Evolutionary conservation across 345 rosid genomes (phyloP), one percentile per base, ranked within the genome.

Genomic region (Pistacia vera): DNA sequence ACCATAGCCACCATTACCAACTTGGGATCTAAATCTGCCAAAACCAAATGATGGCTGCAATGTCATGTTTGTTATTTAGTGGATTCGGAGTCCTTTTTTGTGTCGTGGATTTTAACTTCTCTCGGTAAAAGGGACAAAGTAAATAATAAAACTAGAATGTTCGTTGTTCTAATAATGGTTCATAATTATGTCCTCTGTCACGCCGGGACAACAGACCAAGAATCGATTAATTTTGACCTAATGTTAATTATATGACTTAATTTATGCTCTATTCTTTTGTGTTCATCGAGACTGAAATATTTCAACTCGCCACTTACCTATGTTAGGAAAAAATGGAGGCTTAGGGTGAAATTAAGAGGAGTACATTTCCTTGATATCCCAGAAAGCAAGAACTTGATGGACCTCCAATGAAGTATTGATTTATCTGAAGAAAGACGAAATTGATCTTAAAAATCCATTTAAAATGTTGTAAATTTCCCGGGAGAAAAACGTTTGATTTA

Each of bases 181-280:
- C 54, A 51, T 63, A 54, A 77, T 71, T 44, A 38, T 75, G 79
- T 57, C 67, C 14, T 22, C 62, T 48, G 8, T 73, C 73, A 59
- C 35, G 49, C 66, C 36, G 61, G 61, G 36, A 66, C 66, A 64
- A 35, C 66, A n/a, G 30, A 71, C 69, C 12, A 5, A 8, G 18
- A 18, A 8, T 62, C 18, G 13, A 61, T 63, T 63, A 35, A 30
- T 0, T 49, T 51, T 28, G 62, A 16, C 14, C 52, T 48, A 13
- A n/a, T 56, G 0, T 2, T 30, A 30, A 30, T 30, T 12, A 41
- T 16, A 4, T 44, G 33, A 54, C 56, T 14, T 58, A 41, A 72
- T 70, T 56, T 36, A n/a, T 20, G n/a, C 33, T 30, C 33, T 30
- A 30, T 30, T 30, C 33, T 30, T 30, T 30, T 30, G 33, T 30